phyloP scores from a whole-genome alignment of 1,284 basidiomycete species.

The Puccinia novopanici region DNA sequence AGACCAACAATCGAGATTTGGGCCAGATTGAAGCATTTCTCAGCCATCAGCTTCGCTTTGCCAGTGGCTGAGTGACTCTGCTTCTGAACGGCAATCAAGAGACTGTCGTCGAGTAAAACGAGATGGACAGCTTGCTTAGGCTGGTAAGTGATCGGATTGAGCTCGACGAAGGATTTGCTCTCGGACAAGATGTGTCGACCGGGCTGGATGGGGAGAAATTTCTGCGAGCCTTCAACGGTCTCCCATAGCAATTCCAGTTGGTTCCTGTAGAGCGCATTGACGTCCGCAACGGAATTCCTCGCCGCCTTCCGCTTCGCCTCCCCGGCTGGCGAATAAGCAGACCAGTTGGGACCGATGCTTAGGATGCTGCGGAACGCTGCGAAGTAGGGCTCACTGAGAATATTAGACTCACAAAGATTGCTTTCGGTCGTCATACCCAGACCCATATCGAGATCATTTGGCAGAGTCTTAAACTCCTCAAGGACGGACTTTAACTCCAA shows the following conservation, averaged over 20 bases:
- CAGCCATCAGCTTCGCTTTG: conserved; percentile 73
- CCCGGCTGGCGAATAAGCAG: conserved; percentile 58
- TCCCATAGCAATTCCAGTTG: conserved; percentile 90
- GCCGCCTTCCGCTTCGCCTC: conserved; percentile 59
- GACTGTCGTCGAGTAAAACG: conserved; percentile 85
- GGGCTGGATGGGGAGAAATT: conserved; percentile 84
- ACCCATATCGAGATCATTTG: conserved; percentile 81
- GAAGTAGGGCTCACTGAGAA: conserved; percentile 46
- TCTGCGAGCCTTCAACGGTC: conserved; percentile 92
- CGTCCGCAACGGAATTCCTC: conserved; percentile 87
- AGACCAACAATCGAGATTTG: conserved; percentile 93
- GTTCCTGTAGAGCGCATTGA: conserved; percentile 87
- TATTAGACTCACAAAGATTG: conserved; percentile 57
- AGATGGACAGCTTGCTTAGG: conserved; percentile 82
- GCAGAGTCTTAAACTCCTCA: conserved; percentile 88
- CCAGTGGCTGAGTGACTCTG: conserved; percentile 62
- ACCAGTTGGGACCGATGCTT: conserved; percentile 60
- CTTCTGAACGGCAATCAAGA: conserved; percentile 73
- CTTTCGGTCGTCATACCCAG: conserved; percentile 54
- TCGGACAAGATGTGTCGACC: conserved; percentile 89
- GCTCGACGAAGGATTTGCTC: conserved; percentile 76
- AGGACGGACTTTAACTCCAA: conserved; percentile 91
- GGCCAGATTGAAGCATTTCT: conserved; percentile 83
- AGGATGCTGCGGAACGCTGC: conserved; percentile 50
- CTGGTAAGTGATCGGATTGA: conserved; percentile 95